Percentiles rank a stretch among this genome's conserved stretches.
These are phyloP conservation scores for Exophiala viscosa DNA, from an alignment of 2,329 filamentous ascomycete genomes.

Conservation along the genomic window DNA sequence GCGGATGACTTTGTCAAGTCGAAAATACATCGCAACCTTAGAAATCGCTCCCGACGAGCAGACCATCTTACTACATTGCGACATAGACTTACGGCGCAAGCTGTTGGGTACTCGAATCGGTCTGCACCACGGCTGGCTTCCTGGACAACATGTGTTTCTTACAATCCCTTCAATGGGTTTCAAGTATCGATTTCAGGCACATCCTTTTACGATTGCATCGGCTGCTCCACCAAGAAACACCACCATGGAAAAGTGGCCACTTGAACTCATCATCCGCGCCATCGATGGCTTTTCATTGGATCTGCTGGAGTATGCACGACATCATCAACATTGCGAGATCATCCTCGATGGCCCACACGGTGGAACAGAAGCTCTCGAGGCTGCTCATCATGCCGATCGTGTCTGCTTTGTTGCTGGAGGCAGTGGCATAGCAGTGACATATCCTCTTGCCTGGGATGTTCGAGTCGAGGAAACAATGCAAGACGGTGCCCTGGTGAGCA, in stretches of 20 bases:
- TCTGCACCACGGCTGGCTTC: conserved; percentile 54
- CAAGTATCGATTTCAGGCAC: conserved; percentile 56
- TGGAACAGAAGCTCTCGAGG: conserved; percentile 52
- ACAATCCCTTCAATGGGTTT: conserved; percentile 54
- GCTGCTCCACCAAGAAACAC: conserved; percentile 19
- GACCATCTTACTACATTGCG: conserved; percentile 46
- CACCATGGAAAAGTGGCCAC: conserved; percentile 43
- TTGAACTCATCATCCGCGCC: conserved; percentile 55
- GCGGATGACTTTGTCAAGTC: conserved; percentile 52
- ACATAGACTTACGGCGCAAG: conserved; percentile 14
- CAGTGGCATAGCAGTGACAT: conserved; percentile 62
- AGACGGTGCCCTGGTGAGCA: conserved; percentile 13
- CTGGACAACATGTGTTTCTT: conserved; percentile 63
- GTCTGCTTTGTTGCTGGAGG: conserved; percentile 60
- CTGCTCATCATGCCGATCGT: conserved; percentile 49
- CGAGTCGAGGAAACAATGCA: conserved; percentile 8
- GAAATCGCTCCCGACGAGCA: conserved; percentile 55
- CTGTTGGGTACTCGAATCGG: conserved; percentile 28
- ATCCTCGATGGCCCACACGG: conserved; percentile 65
- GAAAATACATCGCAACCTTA: conserved; percentile 48
- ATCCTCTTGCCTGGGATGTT: conserved; percentile 48
- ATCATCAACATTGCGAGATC: conserved; percentile 44
- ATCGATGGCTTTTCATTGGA: conserved; percentile 58
- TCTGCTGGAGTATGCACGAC: conserved; percentile 51
- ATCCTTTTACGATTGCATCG: conserved; percentile 66